phyloP scores from a whole-genome alignment of 192 early-diverging fungal species.

The Jimgerdemannia flammicorona region DNA sequence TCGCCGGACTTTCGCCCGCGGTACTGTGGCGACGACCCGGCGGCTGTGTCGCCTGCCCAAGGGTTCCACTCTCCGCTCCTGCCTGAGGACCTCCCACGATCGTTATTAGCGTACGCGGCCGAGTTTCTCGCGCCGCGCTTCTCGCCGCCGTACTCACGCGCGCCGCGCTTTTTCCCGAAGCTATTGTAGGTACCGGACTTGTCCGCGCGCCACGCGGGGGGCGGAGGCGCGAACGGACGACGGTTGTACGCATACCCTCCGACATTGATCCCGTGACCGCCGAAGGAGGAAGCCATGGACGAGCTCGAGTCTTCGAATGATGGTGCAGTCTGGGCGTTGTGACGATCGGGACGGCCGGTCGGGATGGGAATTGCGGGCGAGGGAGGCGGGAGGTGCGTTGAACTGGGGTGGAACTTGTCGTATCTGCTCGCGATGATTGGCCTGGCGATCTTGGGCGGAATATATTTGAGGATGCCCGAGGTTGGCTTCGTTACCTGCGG shows the following conservation, averaged over 20 bases:
- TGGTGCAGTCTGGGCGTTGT: background rate
- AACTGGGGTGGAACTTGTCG: background rate
- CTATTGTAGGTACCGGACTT: background rate
- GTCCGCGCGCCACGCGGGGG: conserved; percentile 8
- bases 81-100: background rate
- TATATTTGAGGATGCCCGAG: conserved; percentile 4
- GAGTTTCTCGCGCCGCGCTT: background rate
- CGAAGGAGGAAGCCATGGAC: conserved; percentile 7
- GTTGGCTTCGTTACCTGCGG: background rate
- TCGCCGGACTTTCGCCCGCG: background rate
- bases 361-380: conserved; percentile 1
- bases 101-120: background rate
- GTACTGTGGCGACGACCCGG: background rate
- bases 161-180: background rate
- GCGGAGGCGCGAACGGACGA: conserved; percentile 13
- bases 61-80: background rate
- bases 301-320: background rate
- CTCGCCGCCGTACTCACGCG: background rate
- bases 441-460: conserved; percentile 1
- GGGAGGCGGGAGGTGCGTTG: background rate
- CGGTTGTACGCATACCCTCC: conserved; percentile 7
- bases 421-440: background rate
- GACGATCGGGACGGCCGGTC: background rate
- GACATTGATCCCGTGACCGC: conserved; percentile 12
- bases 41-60: background rate